These are phyloP conservation scores for Colletotrichum costaricense DNA, from an alignment of 2,329 filamentous ascomycete species.

Conservation along the genomic window DNA sequence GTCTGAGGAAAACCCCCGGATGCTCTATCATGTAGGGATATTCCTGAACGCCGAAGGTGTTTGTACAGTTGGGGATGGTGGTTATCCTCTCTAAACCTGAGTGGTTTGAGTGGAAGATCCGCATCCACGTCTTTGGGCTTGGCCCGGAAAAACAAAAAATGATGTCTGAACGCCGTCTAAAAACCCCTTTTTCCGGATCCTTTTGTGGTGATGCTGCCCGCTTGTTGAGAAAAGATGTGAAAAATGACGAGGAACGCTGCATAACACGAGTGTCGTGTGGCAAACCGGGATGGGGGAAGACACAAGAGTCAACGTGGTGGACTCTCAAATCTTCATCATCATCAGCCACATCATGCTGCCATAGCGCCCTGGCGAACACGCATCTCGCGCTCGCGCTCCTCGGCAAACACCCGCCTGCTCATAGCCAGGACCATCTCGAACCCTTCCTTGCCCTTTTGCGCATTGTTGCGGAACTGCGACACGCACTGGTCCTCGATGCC, in stretches of 20 bases:
- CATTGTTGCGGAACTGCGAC: slow-evolving; percentile 91
- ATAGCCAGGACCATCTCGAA: slow-evolving; percentile 96
- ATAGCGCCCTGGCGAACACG: slow-evolving; percentile 25
- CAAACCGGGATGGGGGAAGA: not conserved
- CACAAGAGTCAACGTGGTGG: not conserved
- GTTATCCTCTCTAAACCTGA: not conserved
- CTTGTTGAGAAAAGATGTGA: not conserved
- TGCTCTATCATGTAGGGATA: slow-evolving; percentile 33
- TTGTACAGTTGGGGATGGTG: slow-evolving; percentile 9
- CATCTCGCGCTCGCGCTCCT: slow-evolving; percentile 78
- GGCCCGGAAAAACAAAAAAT: not conserved
- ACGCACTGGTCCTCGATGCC: slow-evolving; percentile 94
- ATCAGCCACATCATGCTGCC: not conserved
- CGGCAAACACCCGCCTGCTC: slow-evolving; percentile 89
- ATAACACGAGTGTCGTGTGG: slow-evolving; percentile 3
- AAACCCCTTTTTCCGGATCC: slow-evolving; percentile 11
- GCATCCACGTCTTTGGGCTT: not conserved
- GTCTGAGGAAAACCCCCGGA: not conserved
- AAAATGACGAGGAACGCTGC: slow-evolving; percentile 26
- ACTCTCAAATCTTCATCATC: not conserved
- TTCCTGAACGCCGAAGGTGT: slow-evolving; percentile 24
- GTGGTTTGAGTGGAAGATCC: not conserved
- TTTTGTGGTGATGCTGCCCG: slow-evolving; percentile 28
- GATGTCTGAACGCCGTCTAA: slow-evolving; percentile 28
- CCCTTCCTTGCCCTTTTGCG: slow-evolving; percentile 88